Base-by-base conservation (phyloP, 2,329 filamentous ascomycete genomes). In the Calonectria pseudoreteaudii region DNA sequence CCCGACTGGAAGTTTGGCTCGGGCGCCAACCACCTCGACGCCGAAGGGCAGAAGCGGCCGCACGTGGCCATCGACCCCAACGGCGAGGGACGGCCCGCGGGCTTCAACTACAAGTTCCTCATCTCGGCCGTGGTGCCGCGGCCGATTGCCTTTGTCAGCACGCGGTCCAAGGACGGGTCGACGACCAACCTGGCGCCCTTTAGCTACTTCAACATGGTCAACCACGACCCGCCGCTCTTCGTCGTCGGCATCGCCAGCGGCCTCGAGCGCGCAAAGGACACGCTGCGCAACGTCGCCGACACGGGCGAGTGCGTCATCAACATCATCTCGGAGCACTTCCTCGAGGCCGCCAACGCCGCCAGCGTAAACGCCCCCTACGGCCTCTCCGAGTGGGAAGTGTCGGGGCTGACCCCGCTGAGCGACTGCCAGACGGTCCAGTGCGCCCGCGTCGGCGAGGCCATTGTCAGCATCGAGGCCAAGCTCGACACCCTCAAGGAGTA, bases 101-200 rank as follows among this genome's bases (percentile, higher is more conserved):
- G 87, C 1, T 92, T 90, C 86, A 98, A 98, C 89, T 98, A 98
- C 90, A 98, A 98, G 86, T 90, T 98, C 18, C 88, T 98, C 74
- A 98, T 98, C 84, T 94, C 92, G 23, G 92, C 91, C 76, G 91
- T 98, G 77, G 90, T 95, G 20, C 96, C 96, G 1, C 91, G 96
- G 16, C 96, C 96, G 16, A 93, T 98, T 81, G 91, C 90, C 67
- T 90, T 93, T 82, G 81, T 93, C 38, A 91, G 88, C 73, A 91
- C 91, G 13, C 82, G 85, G 68, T 87, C 87, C 28, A 79, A 84
- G 4, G 93, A 95, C 80, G 94, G 94, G 28, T 84, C 80, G 41
- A 87, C 76, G 76, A 88, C 82, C 20, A 98, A 98, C 85, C 89
- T 98, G 3, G 95, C 96, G 0, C 96, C 95, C 0, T 98, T 97